Conservation (phyloP, 306 rosid genomes). For the Glycine soja region DNA sequence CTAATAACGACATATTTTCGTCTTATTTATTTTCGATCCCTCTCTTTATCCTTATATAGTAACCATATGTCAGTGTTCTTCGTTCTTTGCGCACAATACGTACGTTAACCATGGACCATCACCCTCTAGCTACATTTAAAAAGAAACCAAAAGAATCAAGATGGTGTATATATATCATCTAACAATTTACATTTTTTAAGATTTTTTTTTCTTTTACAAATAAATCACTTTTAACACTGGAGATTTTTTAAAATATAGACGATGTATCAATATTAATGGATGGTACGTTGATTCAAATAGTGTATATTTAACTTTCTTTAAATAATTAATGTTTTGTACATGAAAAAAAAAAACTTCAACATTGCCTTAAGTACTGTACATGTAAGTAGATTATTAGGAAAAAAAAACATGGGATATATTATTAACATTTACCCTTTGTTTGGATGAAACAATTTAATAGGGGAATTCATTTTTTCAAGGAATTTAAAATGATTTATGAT, state of each 20-base stretch:
- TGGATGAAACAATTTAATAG: no score
- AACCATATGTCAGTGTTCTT: background rate
- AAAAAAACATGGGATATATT: background rate
- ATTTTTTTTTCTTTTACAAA: background rate
- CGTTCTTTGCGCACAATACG: slow-evolving; percentile 4
- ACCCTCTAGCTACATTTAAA: background rate
- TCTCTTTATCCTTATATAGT: background rate
- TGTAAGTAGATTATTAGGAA: background rate
- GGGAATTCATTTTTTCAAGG: no score
- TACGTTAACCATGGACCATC: background rate
- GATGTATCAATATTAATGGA: background rate
- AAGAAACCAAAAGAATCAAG: background rate
- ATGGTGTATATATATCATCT: no score
- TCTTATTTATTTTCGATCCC: slow-evolving; percentile 2
- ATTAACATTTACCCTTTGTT: no score
- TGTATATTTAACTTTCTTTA: background rate
- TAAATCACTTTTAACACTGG: no score
- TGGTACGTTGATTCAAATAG: background rate
- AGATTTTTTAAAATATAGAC: background rate
- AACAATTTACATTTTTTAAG: background rate
- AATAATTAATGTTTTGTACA: background rate
- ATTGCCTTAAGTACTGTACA: background rate
- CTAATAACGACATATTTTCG: background rate
- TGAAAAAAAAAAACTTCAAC: no score
- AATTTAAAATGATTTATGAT: no score